These are phyloP conservation scores for Xerocomellus intermedius DNA, from an alignment of 768 basidiomycete species.

Conservation along the genomic window DNA sequence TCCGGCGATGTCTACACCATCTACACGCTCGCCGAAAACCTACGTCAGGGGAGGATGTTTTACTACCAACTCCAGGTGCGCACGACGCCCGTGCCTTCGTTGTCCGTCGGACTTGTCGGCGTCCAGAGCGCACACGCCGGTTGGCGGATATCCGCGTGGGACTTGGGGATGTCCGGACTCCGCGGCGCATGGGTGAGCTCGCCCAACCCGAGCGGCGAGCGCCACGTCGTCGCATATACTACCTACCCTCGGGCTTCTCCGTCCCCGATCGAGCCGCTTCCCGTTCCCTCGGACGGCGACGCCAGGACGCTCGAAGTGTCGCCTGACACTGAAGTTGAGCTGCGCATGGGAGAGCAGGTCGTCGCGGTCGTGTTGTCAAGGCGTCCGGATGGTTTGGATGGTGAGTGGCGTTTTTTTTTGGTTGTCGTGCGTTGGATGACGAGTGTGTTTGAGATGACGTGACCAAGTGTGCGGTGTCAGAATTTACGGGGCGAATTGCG, in stretches of 20 bases:
- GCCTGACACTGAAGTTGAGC: not conserved
- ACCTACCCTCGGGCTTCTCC: not conserved
- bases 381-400: not conserved
- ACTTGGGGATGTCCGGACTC: not conserved
- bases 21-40: conserved; percentile 38
- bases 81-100: not conserved
- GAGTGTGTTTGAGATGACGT: not conserved
- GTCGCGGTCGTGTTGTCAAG: not conserved
- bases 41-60: conserved; percentile 44
- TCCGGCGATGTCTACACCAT: conserved; percentile 37
- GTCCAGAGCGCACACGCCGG: not conserved
- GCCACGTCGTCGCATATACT: not conserved
- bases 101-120: not conserved
- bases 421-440: not conserved
- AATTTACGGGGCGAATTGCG: conserved; percentile 43
- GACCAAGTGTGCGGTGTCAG: conserved; percentile 42
- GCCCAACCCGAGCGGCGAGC: not conserved
- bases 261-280: no score
- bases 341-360: not conserved
- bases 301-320: not conserved
- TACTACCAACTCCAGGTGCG: conserved; percentile 34
- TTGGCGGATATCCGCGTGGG: not conserved
- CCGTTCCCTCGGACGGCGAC: not conserved
- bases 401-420: not conserved
- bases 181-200: not conserved